Percentiles rank a stretch among this genome's conserved stretches.
phyloP scores from a whole-genome alignment of 2,329 filamentous ascomycete species.

The Penicillium sp. region DNA sequence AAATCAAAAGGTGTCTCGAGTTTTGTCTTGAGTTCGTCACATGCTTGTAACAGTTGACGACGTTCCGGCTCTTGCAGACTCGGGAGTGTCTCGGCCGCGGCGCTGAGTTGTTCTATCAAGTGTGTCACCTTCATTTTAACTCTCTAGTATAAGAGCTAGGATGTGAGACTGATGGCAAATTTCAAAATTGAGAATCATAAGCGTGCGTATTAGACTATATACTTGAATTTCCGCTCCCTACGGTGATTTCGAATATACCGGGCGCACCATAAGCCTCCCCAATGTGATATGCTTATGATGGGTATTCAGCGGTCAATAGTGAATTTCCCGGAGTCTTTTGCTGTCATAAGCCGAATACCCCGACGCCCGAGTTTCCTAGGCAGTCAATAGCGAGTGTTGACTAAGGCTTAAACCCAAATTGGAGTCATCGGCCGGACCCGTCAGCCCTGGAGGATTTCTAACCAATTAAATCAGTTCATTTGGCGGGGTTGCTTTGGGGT shows the following conservation, averaged over 20 bases:
- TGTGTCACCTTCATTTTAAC: background rate
- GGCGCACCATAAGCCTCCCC: background rate
- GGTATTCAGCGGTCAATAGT: background rate
- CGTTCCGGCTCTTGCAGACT: constrained; percentile 6
- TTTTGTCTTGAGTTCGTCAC: constrained; percentile 9
- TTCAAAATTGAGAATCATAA: background rate
- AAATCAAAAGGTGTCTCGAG: constrained; percentile 7
- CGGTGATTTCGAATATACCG: background rate
- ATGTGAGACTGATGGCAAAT: too few relatives aligned
- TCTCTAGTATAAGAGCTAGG: background rate
- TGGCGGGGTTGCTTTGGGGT: background rate
- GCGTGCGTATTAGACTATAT: background rate
- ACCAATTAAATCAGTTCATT: background rate
- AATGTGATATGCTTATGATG: background rate
- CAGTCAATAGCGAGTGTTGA: background rate
- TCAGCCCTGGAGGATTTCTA: background rate
- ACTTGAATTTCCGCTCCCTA: background rate
- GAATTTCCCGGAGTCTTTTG: background rate
- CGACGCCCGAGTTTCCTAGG: background rate
- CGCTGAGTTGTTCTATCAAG: constrained; percentile 8
- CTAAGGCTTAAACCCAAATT: background rate
- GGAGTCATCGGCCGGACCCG: constrained; percentile 14
- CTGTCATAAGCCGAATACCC: background rate
- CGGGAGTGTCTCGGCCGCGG: constrained; percentile 4
- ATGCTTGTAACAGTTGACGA: constrained; percentile 10